Evolutionary conservation across 148 eudicot genomes (phyloP), one percentile per base, ranked within the genome.

Genomic region (Beta vulgaris): DNA sequence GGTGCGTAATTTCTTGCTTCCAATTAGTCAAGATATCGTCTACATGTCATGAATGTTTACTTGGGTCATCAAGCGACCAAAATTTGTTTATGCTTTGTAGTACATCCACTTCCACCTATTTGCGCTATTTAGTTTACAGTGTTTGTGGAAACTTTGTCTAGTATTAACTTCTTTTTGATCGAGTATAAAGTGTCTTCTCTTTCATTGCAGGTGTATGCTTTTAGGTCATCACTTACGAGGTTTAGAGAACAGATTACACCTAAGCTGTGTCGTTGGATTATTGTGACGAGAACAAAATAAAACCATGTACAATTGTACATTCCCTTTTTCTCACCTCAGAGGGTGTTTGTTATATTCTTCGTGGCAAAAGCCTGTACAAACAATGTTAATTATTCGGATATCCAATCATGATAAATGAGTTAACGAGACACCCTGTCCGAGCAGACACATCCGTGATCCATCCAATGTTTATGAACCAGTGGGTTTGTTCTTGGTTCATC

Each of bases 191-290:
- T 34, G 13, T 61, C 19, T 7, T 8, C 32, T 21, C n/a, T n/a
- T n/a, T 66, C 34, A 55, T 76, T 75, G 69, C 91, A 89, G 98
- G 98, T 93, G 96, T 82, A 93, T 89, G 98, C 77, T 93, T 80
- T 74, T 91, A 79, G 98, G 98, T 37, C 93, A 91, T 84, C 97
- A 93, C 78, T 81, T 93, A 42, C 75, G 98, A 88, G 92, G 98
- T 31, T 86, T 93, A 91, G 98, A 91, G 80, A 91, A 91, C 84
- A 83, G 97, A 78, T 80, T 93, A 80, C 93, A 88, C 73, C 88
- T 93, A 29, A 93, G 94, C 82, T 91, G 97, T 71, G 93, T 73
- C 19, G 98, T 91, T 62, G 98, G 94, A 64, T 84, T 93, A 80
- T 85, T 91, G 80, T 91, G 80, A 84, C 80, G 79, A 68, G 35